Percentiles rank a stretch among this genome's conserved stretches.
Conservation (phyloP, 306 rosid genomes). For the Hippophae gyantsensis region DNA sequence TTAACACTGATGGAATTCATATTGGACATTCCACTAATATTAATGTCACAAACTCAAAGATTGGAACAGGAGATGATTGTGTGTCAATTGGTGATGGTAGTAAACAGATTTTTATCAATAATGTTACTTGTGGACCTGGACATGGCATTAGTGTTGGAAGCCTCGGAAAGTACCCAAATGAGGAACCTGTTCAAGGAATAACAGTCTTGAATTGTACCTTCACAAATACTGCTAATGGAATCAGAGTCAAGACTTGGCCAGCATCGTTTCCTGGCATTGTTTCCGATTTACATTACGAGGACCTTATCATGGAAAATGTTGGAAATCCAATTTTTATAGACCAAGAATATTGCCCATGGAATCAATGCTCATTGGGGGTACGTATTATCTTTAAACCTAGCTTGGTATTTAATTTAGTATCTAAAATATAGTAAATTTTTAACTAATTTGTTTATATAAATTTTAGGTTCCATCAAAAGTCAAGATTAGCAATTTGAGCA, state of each 20-base stretch:
- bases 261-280: neutral
- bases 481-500: too few relatives aligned
- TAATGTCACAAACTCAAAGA: neutral
- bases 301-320: constrained; percentile 30
- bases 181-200: neutral
- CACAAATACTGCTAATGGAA: neutral
- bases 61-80: constrained; percentile 9
- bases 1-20: constrained; percentile 11
- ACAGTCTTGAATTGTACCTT: constrained; percentile 8
- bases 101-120: neutral
- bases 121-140: neutral
- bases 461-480: too few relatives aligned
- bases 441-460: too few relatives aligned
- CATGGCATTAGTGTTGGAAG: constrained; percentile 15
- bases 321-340: constrained; percentile 40
- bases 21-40: neutral
- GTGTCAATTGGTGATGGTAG: constrained; percentile 5
- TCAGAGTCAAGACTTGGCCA: constrained; percentile 10
- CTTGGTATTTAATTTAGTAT: too few relatives aligned
- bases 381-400: neutral
- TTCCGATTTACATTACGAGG: constrained; percentile 19
- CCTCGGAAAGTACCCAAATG: neutral
- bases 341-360: constrained; percentile 33
- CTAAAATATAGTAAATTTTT: too few relatives aligned
- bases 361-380: neutral